Evolutionary conservation across 169 alveolate species (phyloP), one percentile per base, ranked within the genome.

Genomic region (Plasmodium fragile): DNA sequence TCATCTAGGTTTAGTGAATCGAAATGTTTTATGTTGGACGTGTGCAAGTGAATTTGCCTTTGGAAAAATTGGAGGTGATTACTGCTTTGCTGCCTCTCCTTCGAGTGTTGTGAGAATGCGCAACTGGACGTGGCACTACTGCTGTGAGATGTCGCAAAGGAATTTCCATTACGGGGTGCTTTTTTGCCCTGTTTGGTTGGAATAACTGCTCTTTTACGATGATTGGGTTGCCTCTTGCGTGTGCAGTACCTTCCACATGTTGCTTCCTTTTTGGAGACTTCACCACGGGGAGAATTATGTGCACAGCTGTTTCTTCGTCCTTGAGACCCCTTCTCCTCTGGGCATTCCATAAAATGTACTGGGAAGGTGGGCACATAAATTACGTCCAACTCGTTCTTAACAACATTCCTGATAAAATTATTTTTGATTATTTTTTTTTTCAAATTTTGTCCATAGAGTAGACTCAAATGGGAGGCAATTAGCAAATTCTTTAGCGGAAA

Each of bases 341-440:
- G 30, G 41, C 34, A 71, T 22, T 79, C n/a, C 92, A 79, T 52
- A 77, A 91, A 81, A 32, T 41, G 36, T 28, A 69, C 13, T 7
- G 81, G 65, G 16, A 81, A 81, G 18, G 10, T 4, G 73, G 94
- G 59, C 16, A 72, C n/a, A 39, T 91, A 91, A 7, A 91, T 30
- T 2, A 81, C 49, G 45, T 91, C 94, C 34, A 91, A 71, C 43
- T 91, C 94, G 34, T 81, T 80, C 55, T 81, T 91, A 81, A 81
- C 28, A 49, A 91, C 69, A 80, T 91, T 79, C 43, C 84, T 80
- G 25, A 69, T 53, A 45, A 91, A 81, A 18, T 7, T 70, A 5
- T 81, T 53, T 16, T 79, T 32, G 6, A 91, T 8, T 59, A 81
- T 49, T 18, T 81, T 71, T 53, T 43, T 43, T 55, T 91, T 52